Base-by-base conservation (phyloP, 495 filamentous ascomycete species). In the Elaphomyces granulatus region DNA sequence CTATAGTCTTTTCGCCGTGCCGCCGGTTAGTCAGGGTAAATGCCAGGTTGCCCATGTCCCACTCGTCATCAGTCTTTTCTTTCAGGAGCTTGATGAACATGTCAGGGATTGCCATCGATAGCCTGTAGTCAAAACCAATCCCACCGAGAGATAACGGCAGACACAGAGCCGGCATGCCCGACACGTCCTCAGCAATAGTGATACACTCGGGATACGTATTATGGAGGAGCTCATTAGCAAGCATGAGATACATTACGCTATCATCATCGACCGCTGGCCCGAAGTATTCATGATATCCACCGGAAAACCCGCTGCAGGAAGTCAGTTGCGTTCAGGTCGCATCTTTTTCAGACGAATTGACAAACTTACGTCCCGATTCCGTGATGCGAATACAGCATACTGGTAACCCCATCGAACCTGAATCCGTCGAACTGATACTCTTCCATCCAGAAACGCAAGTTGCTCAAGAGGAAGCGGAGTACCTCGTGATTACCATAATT, bases 81-180 rank as follows among this genome's bases (percentile, higher is more conserved):
- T 98, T 98, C 37, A 98, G 63, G 52, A 86, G 79, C 64, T 96
- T 98, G 71, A 98, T 98, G 71, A 90, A 98, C 81, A 96, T 80
- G 60, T 98, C 90, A 10, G 90, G 90, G 48, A 98, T 78, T 8
- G 90, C 90, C 90, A 98, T 98, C 35, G 86, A 90, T 15, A 98
- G 78, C 47, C 90, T 75, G 61, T 98, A 98, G 61, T 98, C 90
- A 56, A 98, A 98, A 10, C 90, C 90, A 43, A 94, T 74, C 30
- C 90, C 90, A 12, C 90, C 90, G 4, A 95, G 67, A 0, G 79
- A 75, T 34, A 96, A 67, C 2, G 83, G 72, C 6, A 96, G 62
- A 60, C 90, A 96, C 32, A 98, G 66, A 6, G 85, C 88, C 34
- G 90, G 90, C 90, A 98, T 98, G 8, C 90, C 90, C 16, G 87